These are phyloP conservation scores for Syzygium jambos DNA, from an alignment of 345 rosid genomes.

Conservation along the genomic window DNA sequence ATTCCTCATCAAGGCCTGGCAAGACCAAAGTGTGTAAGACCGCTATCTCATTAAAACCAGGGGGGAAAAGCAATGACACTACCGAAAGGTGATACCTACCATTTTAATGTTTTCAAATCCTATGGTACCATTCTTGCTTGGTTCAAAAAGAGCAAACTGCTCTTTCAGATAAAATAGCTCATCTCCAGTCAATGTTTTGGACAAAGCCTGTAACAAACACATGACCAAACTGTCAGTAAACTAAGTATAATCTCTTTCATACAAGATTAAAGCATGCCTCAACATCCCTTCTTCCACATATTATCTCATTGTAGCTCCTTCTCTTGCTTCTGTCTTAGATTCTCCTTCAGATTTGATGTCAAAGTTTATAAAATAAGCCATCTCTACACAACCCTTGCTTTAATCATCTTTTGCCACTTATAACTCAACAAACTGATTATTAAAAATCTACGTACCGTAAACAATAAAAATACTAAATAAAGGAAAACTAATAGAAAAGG, in stretches of 20 bases:
- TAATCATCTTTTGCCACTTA: not conserved
- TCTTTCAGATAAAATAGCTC: conserved; percentile 75
- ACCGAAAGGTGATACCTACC: conserved; percentile 18
- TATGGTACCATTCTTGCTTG: conserved; percentile 72
- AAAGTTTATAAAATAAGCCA: not conserved
- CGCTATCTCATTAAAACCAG: not conserved
- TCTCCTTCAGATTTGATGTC: not conserved
- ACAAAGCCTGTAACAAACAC: conserved; percentile 57
- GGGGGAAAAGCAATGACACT: not conserved
- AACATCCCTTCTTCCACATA: not conserved
- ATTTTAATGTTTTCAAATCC: conserved; percentile 62
- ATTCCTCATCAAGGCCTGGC: conserved; percentile 77
- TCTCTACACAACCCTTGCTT: not conserved
- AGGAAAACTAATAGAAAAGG: not conserved
- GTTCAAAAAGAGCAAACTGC: conserved; percentile 82
- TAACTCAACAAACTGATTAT: not conserved
- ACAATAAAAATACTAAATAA: not conserved
- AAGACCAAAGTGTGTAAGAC: not conserved
- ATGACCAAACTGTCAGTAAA: not conserved
- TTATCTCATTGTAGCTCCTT: not conserved
- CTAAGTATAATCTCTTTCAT: not conserved
- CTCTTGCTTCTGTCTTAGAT: not conserved
- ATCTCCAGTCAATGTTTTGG: conserved; percentile 77
- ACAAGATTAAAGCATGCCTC: not conserved
- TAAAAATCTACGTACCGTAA: not conserved